Evolutionary conservation across 139 green algal genomes (phyloP).

Genomic region (Closterium sp.): DNA sequence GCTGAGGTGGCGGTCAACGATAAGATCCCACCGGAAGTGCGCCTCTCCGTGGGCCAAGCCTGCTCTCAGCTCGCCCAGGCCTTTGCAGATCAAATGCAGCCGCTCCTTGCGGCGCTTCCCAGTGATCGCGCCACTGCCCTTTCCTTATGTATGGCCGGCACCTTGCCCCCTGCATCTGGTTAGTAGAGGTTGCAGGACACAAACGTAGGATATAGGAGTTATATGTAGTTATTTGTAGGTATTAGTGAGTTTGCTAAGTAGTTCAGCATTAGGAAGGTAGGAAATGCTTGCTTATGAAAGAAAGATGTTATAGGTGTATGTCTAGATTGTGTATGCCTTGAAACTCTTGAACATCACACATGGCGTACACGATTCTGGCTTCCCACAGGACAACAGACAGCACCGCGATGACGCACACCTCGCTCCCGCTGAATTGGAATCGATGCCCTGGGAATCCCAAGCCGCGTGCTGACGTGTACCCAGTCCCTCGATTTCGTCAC

Average conservation of each 20-base stretch:
- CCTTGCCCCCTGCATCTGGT: neutral
- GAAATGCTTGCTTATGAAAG: too few relatives aligned
- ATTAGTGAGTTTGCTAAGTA: too few relatives aligned
- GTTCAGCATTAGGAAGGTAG: too few relatives aligned
- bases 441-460: neutral
- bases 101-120: neutral
- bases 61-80: neutral
- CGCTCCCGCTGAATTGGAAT: neutral
- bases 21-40: neutral
- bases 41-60: neutral
- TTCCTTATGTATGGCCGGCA: neutral
- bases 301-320: too few relatives aligned
- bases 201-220: too few relatives aligned
- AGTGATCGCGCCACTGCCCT: neutral
- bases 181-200: neutral
- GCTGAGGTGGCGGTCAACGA: slow-evolving; percentile 17
- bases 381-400: neutral
- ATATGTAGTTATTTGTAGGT: too few relatives aligned
- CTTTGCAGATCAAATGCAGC: slow-evolving; percentile 12
- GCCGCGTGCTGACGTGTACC: neutral
- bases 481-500: neutral
- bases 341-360: too few relatives aligned
- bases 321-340: too few relatives aligned
- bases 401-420: neutral
- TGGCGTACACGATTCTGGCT: too few relatives aligned